Evolutionary conservation across 129 eudicot genomes (phyloP).

Genomic region (Kitagawia praeruptora): DNA sequence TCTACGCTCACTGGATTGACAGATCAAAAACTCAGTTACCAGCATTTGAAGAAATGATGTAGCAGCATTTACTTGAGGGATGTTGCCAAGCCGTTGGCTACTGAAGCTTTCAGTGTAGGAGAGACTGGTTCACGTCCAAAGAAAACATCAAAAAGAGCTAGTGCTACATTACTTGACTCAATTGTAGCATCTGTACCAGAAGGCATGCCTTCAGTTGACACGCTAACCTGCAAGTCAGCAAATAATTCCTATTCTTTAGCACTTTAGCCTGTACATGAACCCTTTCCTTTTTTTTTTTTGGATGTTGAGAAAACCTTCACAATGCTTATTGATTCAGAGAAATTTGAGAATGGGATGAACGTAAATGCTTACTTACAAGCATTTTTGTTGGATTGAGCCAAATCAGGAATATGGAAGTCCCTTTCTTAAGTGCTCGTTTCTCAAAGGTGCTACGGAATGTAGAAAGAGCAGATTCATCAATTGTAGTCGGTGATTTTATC

Average conservation of each 20-base stretch:
- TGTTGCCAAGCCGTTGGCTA: conserved; percentile 36
- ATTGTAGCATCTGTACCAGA: conserved; percentile 57
- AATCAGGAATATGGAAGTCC: conserved; percentile 67
- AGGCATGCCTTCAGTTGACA: conserved; percentile 58
- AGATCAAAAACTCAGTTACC: neutral
- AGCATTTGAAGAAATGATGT: neutral
- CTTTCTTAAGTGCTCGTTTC: conserved; percentile 61
- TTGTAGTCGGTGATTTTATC: conserved; percentile 54
- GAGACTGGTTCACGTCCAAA: conserved; percentile 77
- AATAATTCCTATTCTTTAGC: neutral
- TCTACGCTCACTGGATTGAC: neutral
- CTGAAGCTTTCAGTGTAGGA: conserved; percentile 80
- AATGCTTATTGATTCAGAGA: neutral
- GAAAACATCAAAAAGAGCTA: conserved; percentile 78
- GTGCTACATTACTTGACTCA: conserved; percentile 52
- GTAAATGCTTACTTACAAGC: conserved; percentile 43
- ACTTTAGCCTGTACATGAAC: neutral
- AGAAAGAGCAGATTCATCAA: conserved; percentile 62
- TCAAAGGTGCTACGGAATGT: conserved; percentile 59
- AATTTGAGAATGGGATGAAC: neutral
- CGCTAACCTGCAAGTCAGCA: conserved; percentile 36
- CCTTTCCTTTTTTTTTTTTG: neutral
- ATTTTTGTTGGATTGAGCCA: conserved; percentile 72
- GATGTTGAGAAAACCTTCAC: neutral
- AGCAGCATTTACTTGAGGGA: conserved; percentile 23